phyloP scores from a whole-genome alignment of 352 stramenopile species.

The Phytopythium ostracodes region DNA sequence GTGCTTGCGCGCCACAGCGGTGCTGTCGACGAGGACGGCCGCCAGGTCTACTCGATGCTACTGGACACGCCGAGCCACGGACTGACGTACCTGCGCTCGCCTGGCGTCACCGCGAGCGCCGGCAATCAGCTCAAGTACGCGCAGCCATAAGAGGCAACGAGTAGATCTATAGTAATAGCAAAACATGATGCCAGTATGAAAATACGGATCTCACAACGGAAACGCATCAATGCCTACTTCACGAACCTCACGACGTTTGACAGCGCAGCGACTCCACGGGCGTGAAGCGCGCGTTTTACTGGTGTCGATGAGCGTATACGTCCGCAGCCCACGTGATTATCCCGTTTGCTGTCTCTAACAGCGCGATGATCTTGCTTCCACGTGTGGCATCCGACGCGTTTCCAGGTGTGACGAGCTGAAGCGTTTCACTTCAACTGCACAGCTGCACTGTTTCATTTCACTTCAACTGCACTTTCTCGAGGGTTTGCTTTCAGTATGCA shows the following conservation, averaged over 20 bases:
- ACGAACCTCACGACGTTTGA: too few relatives aligned
- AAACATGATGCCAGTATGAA: too few relatives aligned
- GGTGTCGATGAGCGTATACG: too few relatives aligned
- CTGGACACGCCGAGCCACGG: slow-evolving; percentile 42
- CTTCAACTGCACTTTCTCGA: background rate
- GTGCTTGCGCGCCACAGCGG: slow-evolving; percentile 17
- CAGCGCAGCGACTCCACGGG: too few relatives aligned
- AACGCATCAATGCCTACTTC: too few relatives aligned
- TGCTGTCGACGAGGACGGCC: slow-evolving; percentile 7
- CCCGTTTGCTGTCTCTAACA: too few relatives aligned
- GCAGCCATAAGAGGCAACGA: slow-evolving; percentile 1
- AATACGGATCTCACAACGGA: too few relatives aligned
- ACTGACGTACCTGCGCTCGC: slow-evolving; percentile 55
- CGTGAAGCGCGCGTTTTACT: too few relatives aligned
- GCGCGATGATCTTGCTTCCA: too few relatives aligned
- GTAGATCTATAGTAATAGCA: too few relatives aligned
- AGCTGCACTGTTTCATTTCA: too few relatives aligned
- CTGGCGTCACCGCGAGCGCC: slow-evolving; percentile 13
- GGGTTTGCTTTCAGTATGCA: background rate
- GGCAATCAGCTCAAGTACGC: slow-evolving; percentile 12
- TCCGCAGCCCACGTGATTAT: too few relatives aligned
- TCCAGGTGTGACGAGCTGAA: background rate
- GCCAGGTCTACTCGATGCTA: slow-evolving; percentile 36
- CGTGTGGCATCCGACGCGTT: background rate
- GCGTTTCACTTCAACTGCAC: background rate